A percentile compares a stretch with the other conserved stretches of the same genome.
Evolutionary conservation across 2,329 filamentous ascomycete genomes (phyloP).

Genomic region (Geosmithia putterillii): DNA sequence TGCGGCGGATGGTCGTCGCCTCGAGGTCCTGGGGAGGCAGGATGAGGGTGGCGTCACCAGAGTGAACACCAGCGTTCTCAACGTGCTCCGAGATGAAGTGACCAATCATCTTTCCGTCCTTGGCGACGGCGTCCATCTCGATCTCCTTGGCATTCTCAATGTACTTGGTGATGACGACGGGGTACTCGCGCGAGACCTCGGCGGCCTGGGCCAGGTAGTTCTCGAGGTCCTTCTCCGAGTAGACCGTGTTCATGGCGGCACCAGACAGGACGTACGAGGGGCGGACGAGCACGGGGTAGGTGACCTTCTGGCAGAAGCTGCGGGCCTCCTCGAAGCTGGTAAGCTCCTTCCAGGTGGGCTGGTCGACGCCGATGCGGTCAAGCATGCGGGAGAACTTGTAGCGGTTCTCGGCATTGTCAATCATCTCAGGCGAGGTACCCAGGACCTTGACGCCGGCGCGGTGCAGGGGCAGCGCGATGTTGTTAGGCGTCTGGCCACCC

Average conservation of each 20-base stretch:
- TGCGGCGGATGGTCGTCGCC: conserved; percentile 74
- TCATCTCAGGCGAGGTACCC: conserved; percentile 97
- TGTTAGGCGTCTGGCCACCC: conserved; percentile 96
- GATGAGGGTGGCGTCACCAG: conserved; percentile 92
- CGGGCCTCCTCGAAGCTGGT: conserved; percentile 88
- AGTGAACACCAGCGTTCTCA: conserved; percentile 97
- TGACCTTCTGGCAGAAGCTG: conserved; percentile 75
- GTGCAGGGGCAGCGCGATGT: conserved; percentile 83
- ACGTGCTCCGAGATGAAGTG: conserved; percentile 99
- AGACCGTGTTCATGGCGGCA: conserved; percentile 98
- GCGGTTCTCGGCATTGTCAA: conserved; percentile 91
- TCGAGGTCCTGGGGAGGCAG: conserved; percentile 89
- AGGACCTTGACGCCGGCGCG: conserved; percentile 85
- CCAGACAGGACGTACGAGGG: conserved; percentile 96
- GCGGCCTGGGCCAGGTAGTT: conserved; percentile 81
- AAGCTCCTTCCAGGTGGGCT: conserved; percentile 95
- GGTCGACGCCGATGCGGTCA: conserved; percentile 86
- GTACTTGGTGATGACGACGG: conserved; percentile 98
- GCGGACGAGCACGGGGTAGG: conserved; percentile 87
- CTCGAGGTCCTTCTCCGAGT: conserved; percentile 85
- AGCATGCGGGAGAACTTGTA: conserved; percentile 99
- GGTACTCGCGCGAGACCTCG: conserved; percentile 88
- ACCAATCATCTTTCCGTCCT: conserved; percentile 77
- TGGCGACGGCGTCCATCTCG: conserved; percentile 96
- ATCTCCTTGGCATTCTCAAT: conserved; percentile 99